Base-by-base conservation (phyloP, 352 stramenopile species). In the Saprolegnia parasitica region DNA sequence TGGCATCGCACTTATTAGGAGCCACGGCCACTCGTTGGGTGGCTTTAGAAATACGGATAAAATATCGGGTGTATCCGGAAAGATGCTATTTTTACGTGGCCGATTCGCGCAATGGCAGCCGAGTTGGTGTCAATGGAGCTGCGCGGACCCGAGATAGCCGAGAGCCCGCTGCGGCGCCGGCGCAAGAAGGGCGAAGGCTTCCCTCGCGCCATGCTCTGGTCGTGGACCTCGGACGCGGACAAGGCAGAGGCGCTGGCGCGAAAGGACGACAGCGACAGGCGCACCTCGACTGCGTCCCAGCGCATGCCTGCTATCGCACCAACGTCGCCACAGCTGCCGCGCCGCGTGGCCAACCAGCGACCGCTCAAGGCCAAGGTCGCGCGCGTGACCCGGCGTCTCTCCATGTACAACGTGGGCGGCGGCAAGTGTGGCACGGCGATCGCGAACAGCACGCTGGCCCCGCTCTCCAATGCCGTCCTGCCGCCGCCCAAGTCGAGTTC, bases 131-230 rank as follows among this genome's bases (percentile, higher is more conserved):
- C 26, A 37, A 39, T 46, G 24, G 24, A 56, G n/a, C n/a, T 32
- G 37, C 29, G 50, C 50, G 64, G 24, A 32, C 13, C n/a, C n/a
- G 24, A 37, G 21, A 56, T 2, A 2, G 52, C 42, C 42, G 42
- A 49, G 13, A 49, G 42, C 18, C 42, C 42, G 18, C 18, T 49
- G 42, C 42, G 57, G 49, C 50, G 54, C 4, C 50, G 35, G 57
- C 61, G 71, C 61, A 62, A 75, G 60, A 67, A 72, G 24, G 16
- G 67, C 29, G 45, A 56, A 16, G 15, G 70, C 0, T 89, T 90
- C 72, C 80, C 81, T 16, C 83, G 83, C 16, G 71, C 81, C 9
- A 71, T 86, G 45, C 75, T 91, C 16, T 91, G 81, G 83, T 73
- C 67, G 18, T 91, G 81, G 83, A 75, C 39, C 4, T 55, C 58